A percentile compares a stretch with the other conserved stretches of the same genome.
Evolutionary conservation across 1,139 yeast species (phyloP).

Genomic region (Pneumocystis carinii): DNA sequence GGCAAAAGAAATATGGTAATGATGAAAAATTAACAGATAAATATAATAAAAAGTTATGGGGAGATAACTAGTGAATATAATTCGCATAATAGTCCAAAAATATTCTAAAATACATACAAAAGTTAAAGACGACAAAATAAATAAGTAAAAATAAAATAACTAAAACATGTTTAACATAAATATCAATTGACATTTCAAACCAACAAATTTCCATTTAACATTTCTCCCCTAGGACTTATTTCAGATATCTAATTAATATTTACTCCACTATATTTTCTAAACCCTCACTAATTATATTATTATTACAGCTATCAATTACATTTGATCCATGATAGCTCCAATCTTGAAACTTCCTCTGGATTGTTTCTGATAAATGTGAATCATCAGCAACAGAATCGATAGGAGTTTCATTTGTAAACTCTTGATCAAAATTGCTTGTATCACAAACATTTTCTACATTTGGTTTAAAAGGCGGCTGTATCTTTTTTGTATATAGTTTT

Average conservation of each 20-base stretch:
- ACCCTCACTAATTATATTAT: slow-evolving; percentile 5
- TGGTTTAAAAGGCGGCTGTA: slow-evolving; percentile 92
- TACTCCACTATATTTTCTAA: slow-evolving; percentile 11
- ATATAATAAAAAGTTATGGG: slow-evolving; percentile 16
- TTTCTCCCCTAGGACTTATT: slow-evolving; percentile 2
- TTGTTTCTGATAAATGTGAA: slow-evolving; percentile 57
- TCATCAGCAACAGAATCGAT: slow-evolving; percentile 93
- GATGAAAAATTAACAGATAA: slow-evolving; percentile 50
- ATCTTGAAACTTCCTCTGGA: slow-evolving; percentile 94
- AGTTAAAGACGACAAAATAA: background rate
- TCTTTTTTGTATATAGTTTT: slow-evolving; percentile 68
- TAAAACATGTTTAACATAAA: background rate
- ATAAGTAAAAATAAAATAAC: background rate
- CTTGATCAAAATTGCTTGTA: slow-evolving; percentile 84
- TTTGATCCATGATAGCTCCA: slow-evolving; percentile 72
- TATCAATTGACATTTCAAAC: background rate
- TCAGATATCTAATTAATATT: background rate
- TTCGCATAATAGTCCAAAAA: slow-evolving; percentile 3
- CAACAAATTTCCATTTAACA: slow-evolving; percentile 3
- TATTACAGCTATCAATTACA: background rate
- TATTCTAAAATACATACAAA: background rate
- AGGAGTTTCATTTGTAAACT: slow-evolving; percentile 84
- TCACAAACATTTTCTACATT: slow-evolving; percentile 75
- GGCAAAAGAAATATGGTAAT: slow-evolving; percentile 65
- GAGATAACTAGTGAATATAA: slow-evolving; percentile 3